Conservation (phyloP, 179 eudicot species). For the Corrigiola litoralis region DNA sequence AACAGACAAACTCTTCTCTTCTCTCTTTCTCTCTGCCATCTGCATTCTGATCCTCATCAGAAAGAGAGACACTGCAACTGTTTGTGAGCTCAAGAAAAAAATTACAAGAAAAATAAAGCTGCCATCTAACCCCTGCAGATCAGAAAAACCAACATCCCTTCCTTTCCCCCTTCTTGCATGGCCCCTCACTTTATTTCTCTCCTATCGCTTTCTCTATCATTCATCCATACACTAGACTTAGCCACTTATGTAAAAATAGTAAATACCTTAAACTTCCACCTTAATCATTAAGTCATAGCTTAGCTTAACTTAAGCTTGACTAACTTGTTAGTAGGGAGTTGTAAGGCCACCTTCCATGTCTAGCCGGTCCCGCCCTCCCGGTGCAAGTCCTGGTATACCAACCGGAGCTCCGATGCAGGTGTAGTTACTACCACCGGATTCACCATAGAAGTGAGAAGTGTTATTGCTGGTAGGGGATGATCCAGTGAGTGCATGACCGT, state of each 20-base stretch:
- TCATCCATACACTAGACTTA: not conserved
- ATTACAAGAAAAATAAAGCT: constrained; percentile 1
- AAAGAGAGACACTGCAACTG: constrained; percentile 34
- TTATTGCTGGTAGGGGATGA: constrained; percentile 28
- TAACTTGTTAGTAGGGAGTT: constrained; percentile 10
- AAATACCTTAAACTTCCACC: no score
- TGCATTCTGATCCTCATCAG: constrained; percentile 17
- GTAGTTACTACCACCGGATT: constrained; percentile 9
- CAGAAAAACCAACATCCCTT: constrained; percentile 10
- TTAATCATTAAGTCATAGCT: no score
- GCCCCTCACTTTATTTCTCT: not conserved
- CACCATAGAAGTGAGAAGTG: no score
- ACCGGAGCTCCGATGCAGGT: constrained; percentile 35
- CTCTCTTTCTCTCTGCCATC: constrained; percentile 7
- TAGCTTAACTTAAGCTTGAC: not conserved
- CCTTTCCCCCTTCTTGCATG: constrained; percentile 11
- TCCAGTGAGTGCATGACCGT: constrained; percentile 33
- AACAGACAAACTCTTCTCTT: constrained; percentile 1
- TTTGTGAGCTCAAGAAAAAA: constrained; percentile 26
- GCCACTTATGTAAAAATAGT: no score
- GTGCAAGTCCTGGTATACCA: constrained; percentile 20
- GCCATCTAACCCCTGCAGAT: constrained; percentile 21
- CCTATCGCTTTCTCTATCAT: no score
- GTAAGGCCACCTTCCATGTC: constrained; percentile 14
- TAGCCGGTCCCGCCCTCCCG: constrained; percentile 13